These are phyloP conservation scores for Chamaecyparis obtusa DNA, from an alignment of 75 land plant genomes.

Conservation along the genomic window DNA sequence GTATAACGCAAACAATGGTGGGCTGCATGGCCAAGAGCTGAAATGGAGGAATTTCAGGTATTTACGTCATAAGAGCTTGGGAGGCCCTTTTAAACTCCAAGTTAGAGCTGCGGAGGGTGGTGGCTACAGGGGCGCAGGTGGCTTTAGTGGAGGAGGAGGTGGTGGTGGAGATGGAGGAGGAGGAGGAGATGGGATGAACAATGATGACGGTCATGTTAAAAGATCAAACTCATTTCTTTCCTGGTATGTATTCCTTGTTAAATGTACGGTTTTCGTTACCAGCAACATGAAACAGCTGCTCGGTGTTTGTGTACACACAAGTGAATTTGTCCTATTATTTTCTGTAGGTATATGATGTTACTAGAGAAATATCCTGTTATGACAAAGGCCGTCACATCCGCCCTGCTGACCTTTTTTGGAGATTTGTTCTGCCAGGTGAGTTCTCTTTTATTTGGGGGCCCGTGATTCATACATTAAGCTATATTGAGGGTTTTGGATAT, in stretches of 20 bases:
- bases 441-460: not conserved
- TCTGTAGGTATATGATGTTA: slow-evolving; percentile 66
- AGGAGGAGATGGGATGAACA: not conserved
- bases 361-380: slow-evolving; percentile 60
- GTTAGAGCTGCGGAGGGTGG: not conserved
- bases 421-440: slow-evolving; percentile 86
- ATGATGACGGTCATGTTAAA: slow-evolving; percentile 3
- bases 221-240: slow-evolving; percentile 7
- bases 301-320: not conserved
- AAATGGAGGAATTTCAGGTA: not conserved
- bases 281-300: not conserved
- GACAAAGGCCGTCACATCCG: slow-evolving; percentile 80
- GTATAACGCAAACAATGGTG: not conserved
- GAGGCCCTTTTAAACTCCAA: not conserved
- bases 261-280: not conserved
- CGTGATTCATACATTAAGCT: not conserved
- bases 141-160: slow-evolving; percentile 11
- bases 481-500: not conserved
- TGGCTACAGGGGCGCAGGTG: slow-evolving; percentile 14
- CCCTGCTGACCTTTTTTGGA: slow-evolving; percentile 73
- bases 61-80: no score
- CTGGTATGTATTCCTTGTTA: slow-evolving; percentile 11
- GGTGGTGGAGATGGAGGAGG: slow-evolving; percentile 13
- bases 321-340: slow-evolving; percentile 7
- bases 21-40: not conserved